Percentiles rank a stretch among this genome's conserved stretches.
These are phyloP conservation scores for Globisporangium viniferum DNA, from an alignment of 352 stramenopile genomes.

Conservation along the genomic window DNA sequence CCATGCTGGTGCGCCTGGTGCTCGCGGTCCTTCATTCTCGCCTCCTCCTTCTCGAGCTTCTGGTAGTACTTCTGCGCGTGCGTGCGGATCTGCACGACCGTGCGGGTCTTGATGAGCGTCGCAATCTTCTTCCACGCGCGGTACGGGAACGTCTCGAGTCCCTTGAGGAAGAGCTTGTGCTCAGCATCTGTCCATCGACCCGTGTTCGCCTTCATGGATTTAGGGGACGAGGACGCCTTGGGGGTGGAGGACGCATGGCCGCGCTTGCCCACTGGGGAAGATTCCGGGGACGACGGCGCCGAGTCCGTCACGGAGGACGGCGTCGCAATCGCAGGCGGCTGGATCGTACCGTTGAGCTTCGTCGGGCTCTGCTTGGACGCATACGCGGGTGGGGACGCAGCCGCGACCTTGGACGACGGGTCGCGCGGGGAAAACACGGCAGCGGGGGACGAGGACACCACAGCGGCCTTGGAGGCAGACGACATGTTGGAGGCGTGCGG, in stretches of 20 bases:
- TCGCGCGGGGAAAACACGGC: constrained; percentile 53
- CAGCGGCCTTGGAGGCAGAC: neutral
- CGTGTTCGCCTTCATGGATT: constrained; percentile 63
- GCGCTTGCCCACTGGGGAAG: constrained; percentile 16
- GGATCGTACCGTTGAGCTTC: neutral
- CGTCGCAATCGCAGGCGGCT: constrained; percentile 15
- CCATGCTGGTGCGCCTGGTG: constrained; percentile 26
- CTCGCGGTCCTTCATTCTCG: constrained; percentile 67
- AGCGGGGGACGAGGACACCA: constrained; percentile 4
- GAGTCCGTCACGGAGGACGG: constrained; percentile 10
- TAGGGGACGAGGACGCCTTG: constrained; percentile 11
- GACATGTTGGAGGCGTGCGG: constrained; percentile 28
- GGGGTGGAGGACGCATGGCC: neutral
- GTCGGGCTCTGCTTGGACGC: constrained; percentile 7
- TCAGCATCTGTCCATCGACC: constrained; percentile 84
- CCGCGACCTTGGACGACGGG: constrained; percentile 40
- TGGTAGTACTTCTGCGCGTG: constrained; percentile 90
- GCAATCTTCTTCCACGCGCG: constrained; percentile 92
- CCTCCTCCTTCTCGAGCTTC: constrained; percentile 87
- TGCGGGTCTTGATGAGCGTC: constrained; percentile 92
- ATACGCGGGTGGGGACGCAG: constrained; percentile 11
- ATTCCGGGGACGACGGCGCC: constrained; percentile 8
- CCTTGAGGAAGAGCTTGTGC: constrained; percentile 87
- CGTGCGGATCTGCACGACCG: constrained; percentile 87
- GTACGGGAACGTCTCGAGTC: constrained; percentile 83